Evolutionary conservation across 2,329 filamentous ascomycete species (phyloP).

Genomic region (Phaeosphaeriaceae sp.): DNA sequence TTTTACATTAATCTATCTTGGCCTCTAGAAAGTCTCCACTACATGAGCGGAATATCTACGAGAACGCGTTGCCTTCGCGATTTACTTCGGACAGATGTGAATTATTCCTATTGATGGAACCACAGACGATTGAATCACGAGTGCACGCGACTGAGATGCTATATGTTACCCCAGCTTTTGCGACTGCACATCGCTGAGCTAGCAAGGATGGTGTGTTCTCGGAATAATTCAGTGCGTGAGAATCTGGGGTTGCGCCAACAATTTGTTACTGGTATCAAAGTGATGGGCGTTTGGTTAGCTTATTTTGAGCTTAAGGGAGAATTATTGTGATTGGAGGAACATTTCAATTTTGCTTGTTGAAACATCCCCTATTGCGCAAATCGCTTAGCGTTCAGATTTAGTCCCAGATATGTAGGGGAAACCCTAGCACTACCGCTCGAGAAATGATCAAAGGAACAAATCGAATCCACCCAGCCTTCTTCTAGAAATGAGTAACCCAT

Average conservation of each 20-base stretch:
- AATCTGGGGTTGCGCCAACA: background rate
- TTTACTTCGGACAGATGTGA: too few species aligned
- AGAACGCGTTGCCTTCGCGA: too few species aligned
- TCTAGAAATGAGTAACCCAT: background rate
- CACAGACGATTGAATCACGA: too few species aligned
- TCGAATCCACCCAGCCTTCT: background rate
- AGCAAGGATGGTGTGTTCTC: background rate
- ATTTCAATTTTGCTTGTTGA: slow-evolving; percentile 2
- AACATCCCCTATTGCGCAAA: slow-evolving; percentile 5
- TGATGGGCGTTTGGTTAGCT: slow-evolving; percentile 1
- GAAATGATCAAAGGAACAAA: slow-evolving; percentile 2
- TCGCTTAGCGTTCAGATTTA: background rate
- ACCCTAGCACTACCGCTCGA: background rate
- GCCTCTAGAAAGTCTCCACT: too few species aligned
- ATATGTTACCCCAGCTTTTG: too few species aligned
- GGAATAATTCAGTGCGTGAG: background rate
- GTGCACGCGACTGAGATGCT: too few species aligned
- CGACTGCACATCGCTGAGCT: background rate
- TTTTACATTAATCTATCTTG: too few species aligned
- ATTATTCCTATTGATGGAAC: too few species aligned
- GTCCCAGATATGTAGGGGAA: slow-evolving; percentile 2
- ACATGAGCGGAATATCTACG: too few species aligned
- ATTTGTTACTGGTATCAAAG: background rate
- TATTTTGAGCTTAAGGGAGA: slow-evolving; percentile 9
- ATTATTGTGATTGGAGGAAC: slow-evolving; percentile 1